phyloP scores from a whole-genome alignment of 139 green algal genomes.

The Mychonastes homosphaera region DNA sequence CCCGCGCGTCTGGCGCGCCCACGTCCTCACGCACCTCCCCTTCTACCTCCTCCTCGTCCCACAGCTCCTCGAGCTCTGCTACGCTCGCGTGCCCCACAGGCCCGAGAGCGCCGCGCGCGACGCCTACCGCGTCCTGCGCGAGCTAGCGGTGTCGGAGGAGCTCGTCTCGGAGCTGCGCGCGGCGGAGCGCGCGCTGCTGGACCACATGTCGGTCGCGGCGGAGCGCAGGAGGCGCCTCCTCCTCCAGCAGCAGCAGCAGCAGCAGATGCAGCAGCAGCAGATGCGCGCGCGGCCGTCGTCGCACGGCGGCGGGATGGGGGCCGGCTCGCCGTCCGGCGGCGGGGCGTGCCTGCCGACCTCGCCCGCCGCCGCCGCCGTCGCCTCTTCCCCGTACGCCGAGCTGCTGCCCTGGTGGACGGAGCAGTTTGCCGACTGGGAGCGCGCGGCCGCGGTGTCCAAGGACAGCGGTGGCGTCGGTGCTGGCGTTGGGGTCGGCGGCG shows the following conservation, averaged over 20 bases:
- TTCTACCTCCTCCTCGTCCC: conserved; percentile 69
- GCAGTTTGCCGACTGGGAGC: conserved; percentile 55
- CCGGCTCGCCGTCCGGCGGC: no score
- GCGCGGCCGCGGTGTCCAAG: conserved; percentile 38
- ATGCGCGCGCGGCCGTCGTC: no score
- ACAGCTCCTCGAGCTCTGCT: conserved; percentile 47
- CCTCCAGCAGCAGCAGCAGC: no score
- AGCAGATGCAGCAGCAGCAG: no score
- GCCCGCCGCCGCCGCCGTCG: no score
- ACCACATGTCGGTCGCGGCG: no score
- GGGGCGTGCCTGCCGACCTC: no score
- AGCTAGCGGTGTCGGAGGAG: conserved; percentile 18
- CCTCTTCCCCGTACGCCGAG: conserved; percentile 44
- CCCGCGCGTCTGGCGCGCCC: conserved; percentile 44
- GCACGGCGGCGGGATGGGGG: no score
- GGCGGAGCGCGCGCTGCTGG: conserved; percentile 43
- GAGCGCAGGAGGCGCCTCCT: conserved; percentile 17
- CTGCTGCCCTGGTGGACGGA: conserved; percentile 55
- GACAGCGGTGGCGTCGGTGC: no score
- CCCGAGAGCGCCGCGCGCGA: neutral
- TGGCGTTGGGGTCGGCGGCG: no score
- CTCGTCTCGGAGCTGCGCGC: conserved; percentile 25
- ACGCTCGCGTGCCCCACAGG: conserved; percentile 12
- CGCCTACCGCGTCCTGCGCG: conserved; percentile 15
- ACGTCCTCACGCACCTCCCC: conserved; percentile 66